A percentile compares a stretch with the other conserved stretches of the same genome.
Conservation (phyloP, 1,284 basidiomycete species). For the Malassezia slooffiae region DNA sequence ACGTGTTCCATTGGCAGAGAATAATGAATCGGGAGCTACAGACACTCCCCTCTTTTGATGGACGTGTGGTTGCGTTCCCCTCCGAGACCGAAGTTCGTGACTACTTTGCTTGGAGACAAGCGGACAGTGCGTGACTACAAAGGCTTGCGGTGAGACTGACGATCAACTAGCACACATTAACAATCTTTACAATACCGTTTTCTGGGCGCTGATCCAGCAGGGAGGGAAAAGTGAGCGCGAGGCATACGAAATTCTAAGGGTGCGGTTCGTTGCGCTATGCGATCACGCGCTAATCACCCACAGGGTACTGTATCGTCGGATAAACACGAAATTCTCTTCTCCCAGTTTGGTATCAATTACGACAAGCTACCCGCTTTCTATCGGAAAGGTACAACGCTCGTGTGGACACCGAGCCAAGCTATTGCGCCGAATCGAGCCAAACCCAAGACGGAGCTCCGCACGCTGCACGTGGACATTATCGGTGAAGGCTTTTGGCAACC, state of each 20-base stretch:
- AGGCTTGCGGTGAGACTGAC: too few species aligned
- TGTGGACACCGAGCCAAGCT: constrained; percentile 53
- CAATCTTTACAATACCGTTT: constrained; percentile 89
- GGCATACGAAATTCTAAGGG: constrained; percentile 59
- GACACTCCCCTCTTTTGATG: constrained; percentile 85
- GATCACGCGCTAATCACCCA: too few species aligned
- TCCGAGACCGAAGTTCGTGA: constrained; percentile 63
- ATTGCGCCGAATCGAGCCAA: constrained; percentile 1
- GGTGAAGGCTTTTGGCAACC: constrained; percentile 32
- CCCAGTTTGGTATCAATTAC: constrained; percentile 75
- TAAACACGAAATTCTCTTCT: constrained; percentile 83
- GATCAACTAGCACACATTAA: constrained; percentile 98
- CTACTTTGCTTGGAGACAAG: constrained; percentile 91
- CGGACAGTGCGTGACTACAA: constrained; percentile 61
- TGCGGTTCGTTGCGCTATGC: too few species aligned
- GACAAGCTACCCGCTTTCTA: constrained; percentile 64
- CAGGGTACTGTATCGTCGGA: constrained; percentile 78
- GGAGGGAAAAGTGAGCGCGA: constrained; percentile 65
- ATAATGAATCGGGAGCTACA: constrained; percentile 61
- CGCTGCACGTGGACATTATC: constrained; percentile 44
- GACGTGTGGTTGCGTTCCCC: constrained; percentile 70
- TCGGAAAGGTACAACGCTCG: constrained; percentile 73
- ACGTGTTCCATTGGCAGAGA: constrained; percentile 71
- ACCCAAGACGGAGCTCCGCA: constrained; percentile 20
- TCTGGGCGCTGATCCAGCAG: constrained; percentile 82